Base-by-base conservation (phyloP, 1,139 yeast genomes). In the Yamadazyma mexicana region DNA sequence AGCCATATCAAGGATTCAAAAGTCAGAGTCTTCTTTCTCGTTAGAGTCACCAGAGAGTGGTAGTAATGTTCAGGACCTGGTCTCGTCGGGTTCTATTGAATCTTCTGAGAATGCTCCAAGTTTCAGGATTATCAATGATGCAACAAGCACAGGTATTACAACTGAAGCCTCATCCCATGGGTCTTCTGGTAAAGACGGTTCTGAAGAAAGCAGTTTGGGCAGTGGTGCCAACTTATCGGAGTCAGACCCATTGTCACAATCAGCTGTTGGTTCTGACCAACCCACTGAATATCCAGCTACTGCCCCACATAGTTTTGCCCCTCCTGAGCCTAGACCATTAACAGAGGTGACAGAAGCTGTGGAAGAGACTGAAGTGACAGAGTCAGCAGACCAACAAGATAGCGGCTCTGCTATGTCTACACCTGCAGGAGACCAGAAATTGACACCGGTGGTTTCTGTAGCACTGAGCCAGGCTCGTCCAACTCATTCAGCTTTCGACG, bases 61-160 rank as follows among this genome's bases (percentile, higher is more conserved):
- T 17, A 9, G 4, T 26, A 20, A 10, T 17, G 10, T n/a, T 8
- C 25, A 8, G 10, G 31, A 33, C 20, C 20, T 23, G 20, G 34
- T n/a, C 5, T 32, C 34, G 14, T 25, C 27, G 3, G 23, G 5
- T 5, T 33, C 35, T 10, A 20, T 33, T 4, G 17, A n/a, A 17
- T 33, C 31, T 7, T 10, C 17, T 23, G 29, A 23, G 12, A 23
- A 33, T 9, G 15, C 17, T 5, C 22, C 12, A 4, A 24, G 29
- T 17, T 28, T 15, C 20, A 38, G 40, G 4, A 37, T 37, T 24
- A 34, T 35, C 18, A 41, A 48, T n/a, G 49, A 49, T 20, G 36
- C 38, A 9, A 35, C 45, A 3, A 44, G 48, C 31, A 39, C 48
- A 10, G 48, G 44, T n/a, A 30, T 42, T 5, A 45, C 49, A 1